Evolutionary conservation across 371 early-diverging fungal genomes (phyloP), one percentile per base, ranked within the genome.

Genomic region (Saksenaea vasiformis): DNA sequence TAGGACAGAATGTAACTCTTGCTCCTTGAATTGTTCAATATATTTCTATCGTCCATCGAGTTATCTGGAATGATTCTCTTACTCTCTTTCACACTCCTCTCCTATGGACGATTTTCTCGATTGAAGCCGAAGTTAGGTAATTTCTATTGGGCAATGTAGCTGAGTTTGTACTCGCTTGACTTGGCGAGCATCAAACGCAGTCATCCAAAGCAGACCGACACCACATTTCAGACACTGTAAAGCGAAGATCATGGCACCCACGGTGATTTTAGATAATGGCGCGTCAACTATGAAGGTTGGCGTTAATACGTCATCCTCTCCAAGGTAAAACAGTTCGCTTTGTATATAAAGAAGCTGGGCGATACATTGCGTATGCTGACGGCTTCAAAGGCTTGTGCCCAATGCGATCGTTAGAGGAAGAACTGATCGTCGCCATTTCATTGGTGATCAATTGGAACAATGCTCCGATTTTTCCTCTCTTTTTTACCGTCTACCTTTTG

Each of bases 401-500:
- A 93, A 93, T 68, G 81, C 79, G 51, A 84, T 90, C 55, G 78
- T 84, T 9, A 87, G 88, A 36, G 85, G 86, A 31, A 84, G 86
- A 61, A 68, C 69, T 47, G 90, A 80, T 68, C 85, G 80, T 62
- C 82, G 79, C 64, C 74, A 70, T 34, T 90, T 74, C 72, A 76
- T 93, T 62, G 93, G 85, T 9, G 93, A 93, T 68, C 84, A 91
- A 58, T 62, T 91, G 11, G 82, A 84, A 19, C 66, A 75, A n/a
- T 85, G 86, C 71, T 76, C 71, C 35, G 90, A 93, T 69, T 87
- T 87, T 51, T 89, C 93, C 1, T 90, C 93, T 0, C 72, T 93
- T 10, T 89, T 84, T 58, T 90, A 88, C 77, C 82, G 91, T 36
- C 73, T 91, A 5, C 89, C 94, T 1, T 93, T 93, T 72, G 95